Evolutionary conservation across 2,329 filamentous ascomycete genomes (phyloP).

Genomic region (Trichoderma pleuroti): DNA sequence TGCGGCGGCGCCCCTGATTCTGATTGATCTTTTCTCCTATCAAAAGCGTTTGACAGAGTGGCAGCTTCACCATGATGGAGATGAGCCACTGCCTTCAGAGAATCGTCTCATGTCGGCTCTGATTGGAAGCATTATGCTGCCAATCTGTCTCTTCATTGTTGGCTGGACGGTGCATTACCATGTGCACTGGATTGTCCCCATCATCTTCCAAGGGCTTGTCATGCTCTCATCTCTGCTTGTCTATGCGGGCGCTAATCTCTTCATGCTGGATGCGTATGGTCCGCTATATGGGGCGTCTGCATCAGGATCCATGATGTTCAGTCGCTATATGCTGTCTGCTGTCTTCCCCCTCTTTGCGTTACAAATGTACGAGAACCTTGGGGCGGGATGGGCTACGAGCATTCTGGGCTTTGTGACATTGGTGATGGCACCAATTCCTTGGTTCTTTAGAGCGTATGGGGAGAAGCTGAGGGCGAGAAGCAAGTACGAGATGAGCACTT

Average conservation of each 20-base stretch:
- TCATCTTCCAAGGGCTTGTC: constrained; percentile 27
- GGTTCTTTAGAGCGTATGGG: constrained; percentile 28
- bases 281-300: constrained; percentile 29
- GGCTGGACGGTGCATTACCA: constrained; percentile 53
- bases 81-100: constrained; percentile 57
- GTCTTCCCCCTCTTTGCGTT: constrained; percentile 48
- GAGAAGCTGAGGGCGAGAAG: constrained; percentile 25
- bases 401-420: constrained; percentile 40
- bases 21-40: constrained; percentile 52
- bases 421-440: constrained; percentile 36
- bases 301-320: constrained; percentile 28
- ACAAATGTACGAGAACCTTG: constrained; percentile 39
- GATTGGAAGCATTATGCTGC: constrained; percentile 59
- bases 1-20: constrained; percentile 37
- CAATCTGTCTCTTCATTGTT: constrained; percentile 64
- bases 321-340: constrained; percentile 53
- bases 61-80: constrained; percentile 43
- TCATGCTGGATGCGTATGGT: constrained; percentile 30
- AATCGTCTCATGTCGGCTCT: constrained; percentile 60
- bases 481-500: constrained; percentile 29
- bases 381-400: constrained; percentile 44
- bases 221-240: constrained; percentile 29
- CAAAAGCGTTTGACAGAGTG: constrained; percentile 50
- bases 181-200: constrained; percentile 27
- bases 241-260: constrained; percentile 29